Base-by-base conservation (phyloP, 495 filamentous ascomycete genomes). In the Lindgomyces ingoldianus region DNA sequence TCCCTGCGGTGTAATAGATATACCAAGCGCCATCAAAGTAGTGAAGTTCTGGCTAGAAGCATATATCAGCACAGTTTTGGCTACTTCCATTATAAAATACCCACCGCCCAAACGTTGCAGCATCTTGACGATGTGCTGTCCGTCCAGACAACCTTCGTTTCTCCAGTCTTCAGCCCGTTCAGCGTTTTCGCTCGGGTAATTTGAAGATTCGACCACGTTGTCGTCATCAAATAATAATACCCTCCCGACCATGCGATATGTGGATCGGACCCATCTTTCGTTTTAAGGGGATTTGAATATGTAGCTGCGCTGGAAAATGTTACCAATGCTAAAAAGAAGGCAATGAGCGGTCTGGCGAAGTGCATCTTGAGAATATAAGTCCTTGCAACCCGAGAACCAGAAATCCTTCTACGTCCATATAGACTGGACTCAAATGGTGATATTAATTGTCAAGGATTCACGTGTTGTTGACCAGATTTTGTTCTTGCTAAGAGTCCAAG, bases 101-200 rank as follows among this genome's bases (percentile, higher is more conserved):
- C n/a, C n/a, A n/a, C n/a, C n/a, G 82, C 82, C 83, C 82, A 85
- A 36, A 85, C 81, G 61, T 84, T 82, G 50, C 77, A 79, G 70
- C 78, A 78, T 4, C 78, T 74, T 4, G 65, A 62, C 0, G 77
- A 44, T 30, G 73, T 74, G 41, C 57, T 70, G 42, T 76, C 77
- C 12, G 72, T 76, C 56, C 79, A 83, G 22, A 82, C 76, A 0
- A 75, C 67, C 64, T 81, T 83, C n/a, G 76, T 75, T n/a, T 75
- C 57, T 0, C 80, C 80, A 0, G 74, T 76, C 56, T 76, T 74
- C 4, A 85, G 74, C 0, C 79, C 82, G 11, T 76, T 74, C 29
- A 85, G 73, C 4, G 79, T 84, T 0, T 74, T 77, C 0, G 83
- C 70, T 14, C 80, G 72, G 0, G 81, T 76, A 29, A 85, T 73